Evolutionary conservation across 2,329 filamentous ascomycete species (phyloP).

Genomic region (Fusarium denticulatum): DNA sequence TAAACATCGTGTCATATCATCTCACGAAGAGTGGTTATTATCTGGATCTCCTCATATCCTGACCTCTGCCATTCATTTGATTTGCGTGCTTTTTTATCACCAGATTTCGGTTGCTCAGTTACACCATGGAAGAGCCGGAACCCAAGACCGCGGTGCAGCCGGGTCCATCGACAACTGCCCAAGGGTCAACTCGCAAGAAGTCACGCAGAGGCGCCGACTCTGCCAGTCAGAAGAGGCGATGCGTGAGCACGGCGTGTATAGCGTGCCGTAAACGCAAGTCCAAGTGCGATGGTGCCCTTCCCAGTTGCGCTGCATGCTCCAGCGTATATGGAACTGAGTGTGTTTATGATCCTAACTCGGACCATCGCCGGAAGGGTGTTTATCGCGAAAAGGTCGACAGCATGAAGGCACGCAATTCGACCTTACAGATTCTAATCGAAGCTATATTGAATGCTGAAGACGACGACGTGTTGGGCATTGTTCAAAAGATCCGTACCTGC

Average conservation of each 20-base stretch:
- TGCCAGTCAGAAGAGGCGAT: constrained; percentile 72
- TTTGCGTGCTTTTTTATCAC: neutral
- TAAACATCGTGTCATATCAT: constrained; percentile 26
- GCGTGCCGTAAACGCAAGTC: constrained; percentile 82
- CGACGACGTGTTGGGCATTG: constrained; percentile 82
- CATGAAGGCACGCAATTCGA: constrained; percentile 86
- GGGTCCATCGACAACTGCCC: constrained; percentile 19
- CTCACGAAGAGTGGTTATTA: neutral
- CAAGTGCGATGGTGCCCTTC: constrained; percentile 91
- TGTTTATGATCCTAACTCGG: constrained; percentile 94
- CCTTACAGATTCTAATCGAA: constrained; percentile 90
- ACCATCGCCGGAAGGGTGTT: constrained; percentile 94
- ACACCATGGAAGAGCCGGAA: constrained; percentile 35
- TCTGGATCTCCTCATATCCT: neutral
- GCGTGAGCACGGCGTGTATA: constrained; percentile 86
- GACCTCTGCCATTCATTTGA: neutral
- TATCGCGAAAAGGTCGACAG: constrained; percentile 94
- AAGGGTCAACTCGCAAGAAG: constrained; percentile 54
- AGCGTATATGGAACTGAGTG: constrained; percentile 93
- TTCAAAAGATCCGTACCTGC: constrained; percentile 88
- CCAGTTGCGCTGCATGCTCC: constrained; percentile 93
- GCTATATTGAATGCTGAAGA: constrained; percentile 92
- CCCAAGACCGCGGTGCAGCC: constrained; percentile 12
- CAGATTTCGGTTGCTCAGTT: constrained; percentile 4
- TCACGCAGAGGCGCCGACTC: constrained; percentile 59